Conservation (phyloP, 371 early-diverging fungal species). For the Rhizopus delemar region DNA sequence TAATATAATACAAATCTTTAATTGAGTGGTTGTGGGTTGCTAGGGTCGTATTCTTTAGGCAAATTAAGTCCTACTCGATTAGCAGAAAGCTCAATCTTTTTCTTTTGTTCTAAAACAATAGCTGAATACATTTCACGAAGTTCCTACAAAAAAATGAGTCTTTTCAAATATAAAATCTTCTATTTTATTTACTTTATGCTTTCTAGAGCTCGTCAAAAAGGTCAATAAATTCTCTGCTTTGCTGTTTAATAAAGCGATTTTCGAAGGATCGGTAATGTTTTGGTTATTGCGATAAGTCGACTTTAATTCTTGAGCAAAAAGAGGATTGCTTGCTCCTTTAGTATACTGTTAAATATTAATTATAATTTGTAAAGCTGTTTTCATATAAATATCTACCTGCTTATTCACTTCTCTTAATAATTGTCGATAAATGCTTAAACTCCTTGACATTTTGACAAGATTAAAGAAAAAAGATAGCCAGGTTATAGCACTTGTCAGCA, state of each 20-base stretch:
- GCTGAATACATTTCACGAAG: slow-evolving; percentile 47
- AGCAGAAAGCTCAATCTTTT: slow-evolving; percentile 48
- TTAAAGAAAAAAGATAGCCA: too few species aligned
- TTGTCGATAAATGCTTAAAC: slow-evolving; percentile 34
- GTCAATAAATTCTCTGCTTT: slow-evolving; percentile 48
- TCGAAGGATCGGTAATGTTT: slow-evolving; percentile 33
- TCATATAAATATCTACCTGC: slow-evolving; percentile 28
- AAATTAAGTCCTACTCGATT: slow-evolving; percentile 51
- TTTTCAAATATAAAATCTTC: neutral
- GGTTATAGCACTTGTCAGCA: too few species aligned
- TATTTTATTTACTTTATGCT: slow-evolving; percentile 40
- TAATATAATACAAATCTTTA: slow-evolving; percentile 6
- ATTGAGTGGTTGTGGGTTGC: slow-evolving; percentile 22
- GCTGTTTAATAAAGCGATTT: slow-evolving; percentile 30
- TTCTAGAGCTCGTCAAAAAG: slow-evolving; percentile 42
- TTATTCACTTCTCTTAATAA: slow-evolving; percentile 44
- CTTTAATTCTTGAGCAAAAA: slow-evolving; percentile 40
- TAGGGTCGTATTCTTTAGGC: slow-evolving; percentile 44
- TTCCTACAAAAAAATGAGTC: slow-evolving; percentile 15
- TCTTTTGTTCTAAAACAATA: slow-evolving; percentile 51
- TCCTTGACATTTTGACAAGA: slow-evolving; percentile 18
- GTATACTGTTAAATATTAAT: slow-evolving; percentile 32
- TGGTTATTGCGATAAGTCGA: slow-evolving; percentile 38
- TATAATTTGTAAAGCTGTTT: neutral
- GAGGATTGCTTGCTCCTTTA: slow-evolving; percentile 36